Evolutionary conservation across 1,139 yeast genomes (phyloP), one percentile per base, ranked within the genome.

Genomic region (Yamadazyma songkhlaensis): DNA sequence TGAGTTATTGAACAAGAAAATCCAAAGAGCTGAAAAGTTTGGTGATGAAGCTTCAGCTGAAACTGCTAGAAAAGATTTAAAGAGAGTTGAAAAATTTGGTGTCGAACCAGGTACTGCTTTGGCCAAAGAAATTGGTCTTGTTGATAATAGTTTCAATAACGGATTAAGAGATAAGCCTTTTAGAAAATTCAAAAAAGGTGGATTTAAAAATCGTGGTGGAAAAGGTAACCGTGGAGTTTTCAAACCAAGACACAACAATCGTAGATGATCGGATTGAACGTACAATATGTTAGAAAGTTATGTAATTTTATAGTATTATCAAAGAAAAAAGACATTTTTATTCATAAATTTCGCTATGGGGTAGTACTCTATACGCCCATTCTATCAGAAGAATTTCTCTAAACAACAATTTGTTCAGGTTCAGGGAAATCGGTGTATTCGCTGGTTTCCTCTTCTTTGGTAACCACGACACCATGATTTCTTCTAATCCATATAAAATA

Each of bases 41-140:
- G 92, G 92, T 27, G 77, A 75, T 44, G 84, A 77, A 40, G 72
- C 70, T 20, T 64, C 60, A 29, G 76, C 75, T 27, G 77, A 72
- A 33, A 65, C 67, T 26, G 84, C 59, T 69, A 81, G 56, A 66
- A 78, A 60, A 74, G 84, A 64, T 48, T 70, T 85, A 51, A 70
- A 68, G 25, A 77, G 97, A 53, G 79, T 88, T 46, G 84, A 83
- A 55, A 87, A 86, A 66, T 89, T 88, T 54, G 97, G 97, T 17
- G 79, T 88, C 39, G 84, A 82, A 45, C 60, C 72, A 23, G 82
- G 82, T 40, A 80, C 86, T 34, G 74, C 83, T 7, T 65, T 84
- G 47, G 88, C 89, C 25, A 67, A 65, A 47, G 89, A 83, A 54
- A 67, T 84, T 37, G 89, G 89, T 0, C 57, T 79, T 39, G 72